Evolutionary conservation across 2,329 filamentous ascomycete genomes (phyloP), one percentile per base, ranked within the genome.

Genomic region (Sclerotinia subarctica): DNA sequence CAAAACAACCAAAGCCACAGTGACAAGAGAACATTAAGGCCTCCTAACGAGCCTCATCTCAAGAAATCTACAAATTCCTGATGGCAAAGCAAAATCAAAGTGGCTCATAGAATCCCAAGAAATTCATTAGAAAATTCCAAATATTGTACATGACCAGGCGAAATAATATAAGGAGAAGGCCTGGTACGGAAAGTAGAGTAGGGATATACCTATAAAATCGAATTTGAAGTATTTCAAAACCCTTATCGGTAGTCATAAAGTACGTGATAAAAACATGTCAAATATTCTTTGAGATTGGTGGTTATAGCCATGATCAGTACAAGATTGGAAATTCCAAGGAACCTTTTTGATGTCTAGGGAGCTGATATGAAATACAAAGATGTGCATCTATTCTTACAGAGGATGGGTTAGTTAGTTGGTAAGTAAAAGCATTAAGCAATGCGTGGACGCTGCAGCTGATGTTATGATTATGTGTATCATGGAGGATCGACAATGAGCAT

Each of bases 111-210:
- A 35, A 35, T 35, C 2, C 32, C 17, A 21, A 32, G 8, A 5
- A 54, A 42, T 17, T 42, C 15, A 42, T 42, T 5, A 5, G 38
- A 5, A 42, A 15, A 10, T 42, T 42, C 3, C 15, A 42, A 17
- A 5, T 42, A 5, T 17, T 42, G 15, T 6, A 42, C 15, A 42
- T 42, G 11, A 17, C 3, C 4, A 21, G 21, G 26, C 5, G 6
- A 54, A 21, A 35, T 19, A 54, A 5, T 19, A 11, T 11, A 54
- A 21, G 4, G 19, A n/a, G 26, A 21, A 54, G 19, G 10, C 1
- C 6, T 3, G 5, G 2, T 13, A 19, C 8, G 2, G 19, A 0
- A 1, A 11, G 2, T 21, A 11, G 7, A 3, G 8, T 2, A 11
- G 19, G 4, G 1, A 54, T 21, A 5, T 0, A 8, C 52, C 11